These are phyloP conservation scores for Jatropha podagrica DNA, from an alignment of 441 rosid species.

Conservation along the genomic window DNA sequence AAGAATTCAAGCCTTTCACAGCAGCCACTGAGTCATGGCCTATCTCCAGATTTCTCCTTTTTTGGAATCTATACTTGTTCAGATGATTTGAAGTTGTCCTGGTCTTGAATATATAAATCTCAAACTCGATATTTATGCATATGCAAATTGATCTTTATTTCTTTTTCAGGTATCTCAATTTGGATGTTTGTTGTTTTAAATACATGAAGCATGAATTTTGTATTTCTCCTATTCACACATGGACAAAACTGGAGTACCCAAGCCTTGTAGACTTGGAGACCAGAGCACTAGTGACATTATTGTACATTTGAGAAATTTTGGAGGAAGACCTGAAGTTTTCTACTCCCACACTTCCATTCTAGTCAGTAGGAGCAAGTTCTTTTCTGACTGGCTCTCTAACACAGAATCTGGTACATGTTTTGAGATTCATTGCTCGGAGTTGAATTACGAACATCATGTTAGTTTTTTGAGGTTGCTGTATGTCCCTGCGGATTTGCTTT, in stretches of 20 bases:
- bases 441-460: slow-evolving; percentile 42
- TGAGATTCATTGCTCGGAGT: slow-evolving; percentile 40
- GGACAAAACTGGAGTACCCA: slow-evolving; percentile 35
- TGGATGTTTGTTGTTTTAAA: slow-evolving; percentile 21
- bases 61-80: slow-evolving; percentile 2
- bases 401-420: slow-evolving; percentile 24
- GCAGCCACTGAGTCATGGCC: not conserved
- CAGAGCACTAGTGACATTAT: slow-evolving; percentile 36
- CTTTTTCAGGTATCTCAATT: slow-evolving; percentile 14
- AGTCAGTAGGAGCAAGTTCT: slow-evolving; percentile 40
- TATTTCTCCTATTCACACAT: slow-evolving; percentile 27
- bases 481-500: slow-evolving; percentile 33
- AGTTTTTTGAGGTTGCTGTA: slow-evolving; percentile 42
- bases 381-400: slow-evolving; percentile 37
- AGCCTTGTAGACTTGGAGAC: slow-evolving; percentile 40
- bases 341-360: slow-evolving; percentile 39
- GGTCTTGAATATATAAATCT: not conserved
- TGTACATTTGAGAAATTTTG: slow-evolving; percentile 36
- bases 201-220: slow-evolving; percentile 39
- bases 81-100: slow-evolving; percentile 4
- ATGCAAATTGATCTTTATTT: not conserved
- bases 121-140: slow-evolving; percentile 1
- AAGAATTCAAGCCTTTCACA: not conserved
- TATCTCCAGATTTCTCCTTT: not conserved
- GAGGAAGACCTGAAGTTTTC: slow-evolving; percentile 46